These are phyloP conservation scores for Termitomyces sp. DNA, from an alignment of 768 basidiomycete species.

Conservation along the genomic window DNA sequence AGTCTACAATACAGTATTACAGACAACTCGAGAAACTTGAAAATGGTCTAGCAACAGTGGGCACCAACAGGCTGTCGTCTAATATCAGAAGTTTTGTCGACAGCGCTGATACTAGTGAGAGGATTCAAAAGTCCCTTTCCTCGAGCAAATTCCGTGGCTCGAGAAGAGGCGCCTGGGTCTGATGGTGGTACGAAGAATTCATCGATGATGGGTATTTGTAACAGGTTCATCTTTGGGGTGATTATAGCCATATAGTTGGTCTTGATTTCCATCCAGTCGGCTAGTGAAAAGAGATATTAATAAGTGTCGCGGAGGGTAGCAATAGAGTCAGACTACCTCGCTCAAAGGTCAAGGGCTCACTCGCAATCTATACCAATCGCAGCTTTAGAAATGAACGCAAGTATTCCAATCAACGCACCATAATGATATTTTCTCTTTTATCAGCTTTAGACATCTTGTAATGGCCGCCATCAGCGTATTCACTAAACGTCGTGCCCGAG, in stretches of 20 bases:
- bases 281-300: conserved; percentile 36
- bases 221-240: conserved; percentile 92
- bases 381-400: conserved; percentile 6
- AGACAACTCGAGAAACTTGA: neutral
- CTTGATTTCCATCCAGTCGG: conserved; percentile 99
- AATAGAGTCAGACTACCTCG: conserved; percentile 49
- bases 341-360: conserved; percentile 96
- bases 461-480: conserved; percentile 84
- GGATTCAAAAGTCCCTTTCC: conserved; percentile 82
- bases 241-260: conserved; percentile 95
- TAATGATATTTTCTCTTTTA: conserved; percentile 94
- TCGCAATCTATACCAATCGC: conserved; percentile 57
- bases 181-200: conserved; percentile 89
- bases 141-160: conserved; percentile 81
- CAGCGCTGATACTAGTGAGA: conserved; percentile 35
- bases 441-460: conserved; percentile 96
- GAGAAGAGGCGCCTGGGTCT: conserved; percentile 66
- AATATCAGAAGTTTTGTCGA: conserved; percentile 17
- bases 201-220: conserved; percentile 94
- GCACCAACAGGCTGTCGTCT: conserved; percentile 16
- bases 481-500: conserved; percentile 91
- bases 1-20: neutral
- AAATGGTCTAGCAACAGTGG: conserved; percentile 15
- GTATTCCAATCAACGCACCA: conserved; percentile 45
- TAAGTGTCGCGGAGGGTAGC: neutral